Evolutionary conservation across 768 basidiomycete genomes (phyloP).

Genomic region (Auricularia sp.): DNA sequence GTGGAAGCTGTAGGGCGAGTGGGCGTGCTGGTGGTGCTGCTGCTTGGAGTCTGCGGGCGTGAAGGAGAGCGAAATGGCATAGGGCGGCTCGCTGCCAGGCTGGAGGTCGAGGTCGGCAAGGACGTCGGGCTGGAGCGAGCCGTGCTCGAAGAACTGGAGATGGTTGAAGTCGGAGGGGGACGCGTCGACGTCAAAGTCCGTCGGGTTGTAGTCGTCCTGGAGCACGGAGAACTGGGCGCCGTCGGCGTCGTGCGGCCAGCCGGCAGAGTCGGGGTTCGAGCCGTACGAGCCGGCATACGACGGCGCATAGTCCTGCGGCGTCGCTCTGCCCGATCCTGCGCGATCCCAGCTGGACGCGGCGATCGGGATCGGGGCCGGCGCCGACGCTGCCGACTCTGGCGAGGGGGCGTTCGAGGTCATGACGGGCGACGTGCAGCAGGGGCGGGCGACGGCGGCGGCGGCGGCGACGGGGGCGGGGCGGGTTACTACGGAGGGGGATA

Average conservation of each 20-base stretch:
- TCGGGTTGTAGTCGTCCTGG: constrained; percentile 55
- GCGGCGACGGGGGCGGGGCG: background rate
- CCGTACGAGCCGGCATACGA: background rate
- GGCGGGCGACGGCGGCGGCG: background rate
- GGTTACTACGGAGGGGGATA: background rate
- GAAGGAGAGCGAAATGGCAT: background rate
- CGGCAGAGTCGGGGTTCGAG: background rate
- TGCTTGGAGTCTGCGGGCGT: background rate
- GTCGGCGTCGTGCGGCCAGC: background rate
- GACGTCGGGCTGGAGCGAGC: constrained; percentile 29
- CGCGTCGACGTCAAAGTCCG: constrained; percentile 47
- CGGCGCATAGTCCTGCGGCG: background rate
- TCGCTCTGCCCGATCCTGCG: background rate
- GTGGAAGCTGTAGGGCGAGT: constrained; percentile 25
- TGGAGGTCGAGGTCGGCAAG: constrained; percentile 10
- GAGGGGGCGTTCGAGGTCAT: background rate
- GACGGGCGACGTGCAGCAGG: background rate
- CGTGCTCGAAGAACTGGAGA: constrained; percentile 49
- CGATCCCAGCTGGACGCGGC: background rate
- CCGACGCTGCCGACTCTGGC: background rate
- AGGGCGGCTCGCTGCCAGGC: background rate
- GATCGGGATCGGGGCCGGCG: background rate
- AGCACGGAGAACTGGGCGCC: constrained; percentile 15
- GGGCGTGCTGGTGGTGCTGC: constrained; percentile 24
- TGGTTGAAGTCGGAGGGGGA: constrained; percentile 16